Base-by-base conservation (phyloP, 257 asterid species). In the Agastache rugosa region DNA sequence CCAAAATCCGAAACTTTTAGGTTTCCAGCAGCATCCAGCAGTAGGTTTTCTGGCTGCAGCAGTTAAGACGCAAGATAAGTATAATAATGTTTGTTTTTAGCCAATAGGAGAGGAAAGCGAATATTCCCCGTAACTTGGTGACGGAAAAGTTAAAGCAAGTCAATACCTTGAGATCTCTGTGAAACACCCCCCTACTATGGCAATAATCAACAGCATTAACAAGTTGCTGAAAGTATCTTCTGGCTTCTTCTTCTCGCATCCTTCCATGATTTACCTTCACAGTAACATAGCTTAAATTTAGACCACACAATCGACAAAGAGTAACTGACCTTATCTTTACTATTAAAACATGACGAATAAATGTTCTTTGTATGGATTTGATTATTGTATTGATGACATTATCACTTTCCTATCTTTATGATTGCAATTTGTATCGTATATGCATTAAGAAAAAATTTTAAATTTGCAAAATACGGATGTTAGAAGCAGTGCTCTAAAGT, bases 1-100 rank as follows among this genome's bases (percentile, higher is more conserved):
- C 98, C 98, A 74, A 93, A 88, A 86, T 93, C 98, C 10, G 98
- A 91, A 79, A 93, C 96, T 79, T 93, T 93, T 53, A 93, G 96
- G 77, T 86, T 90, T 72, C 98, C 98, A 34, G 87, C 85, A 60
- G 88, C 84, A 87, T 93, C 97, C 69, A 93, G 61, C 20, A 93
- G 86, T 59, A 93, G 82, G 85, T 93, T 93, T 78, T 91, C 98
- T 0, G 98, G 98, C 98, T 93, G 85, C 84, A 77, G 25, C 71
- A 80, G 15, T 66, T 35, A 70, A 60, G 41, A 69, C 39, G 74
- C 45, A 15, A 11, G n/a, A 71, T 31, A 35, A 67, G 66, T 20
- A 73, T 63, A 63, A 69, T 55, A 63, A 58, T 53, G 12, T 10
- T 17, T 39, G 34, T 8, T 8, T 23, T 25, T 0, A 23, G 25